phyloP scores from a whole-genome alignment of 164 flowering plant species.

The Aristolochia californica region DNA sequence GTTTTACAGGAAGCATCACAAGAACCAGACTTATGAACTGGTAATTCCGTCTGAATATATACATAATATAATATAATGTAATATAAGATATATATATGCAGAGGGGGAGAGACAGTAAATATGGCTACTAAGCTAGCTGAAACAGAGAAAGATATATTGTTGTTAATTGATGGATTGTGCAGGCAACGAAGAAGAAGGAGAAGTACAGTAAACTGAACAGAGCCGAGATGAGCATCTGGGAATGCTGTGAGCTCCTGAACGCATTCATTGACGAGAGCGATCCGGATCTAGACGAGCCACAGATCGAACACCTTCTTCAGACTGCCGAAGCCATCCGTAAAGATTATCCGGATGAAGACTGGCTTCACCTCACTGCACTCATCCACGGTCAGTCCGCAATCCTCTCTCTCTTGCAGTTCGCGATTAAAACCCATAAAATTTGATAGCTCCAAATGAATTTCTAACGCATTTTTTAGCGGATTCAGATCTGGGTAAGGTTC shows the following conservation, averaged over 20 bases:
- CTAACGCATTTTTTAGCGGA: background rate
- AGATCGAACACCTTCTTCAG: conserved; percentile 36
- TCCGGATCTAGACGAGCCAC: conserved; percentile 39
- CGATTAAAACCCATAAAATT: no score
- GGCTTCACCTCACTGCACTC: conserved; percentile 38
- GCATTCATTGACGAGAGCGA: conserved; percentile 33
- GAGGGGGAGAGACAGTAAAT: no score
- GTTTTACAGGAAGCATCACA: conserved; percentile 23
- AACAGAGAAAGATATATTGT: background rate
- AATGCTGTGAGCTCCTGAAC: conserved; percentile 34
- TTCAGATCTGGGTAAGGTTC: conserved; percentile 33
- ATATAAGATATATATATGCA: no score
- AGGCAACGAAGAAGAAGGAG: conserved; percentile 28
- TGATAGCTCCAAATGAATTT: no score
- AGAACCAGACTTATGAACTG: conserved; percentile 29
- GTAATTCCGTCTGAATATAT: no score
- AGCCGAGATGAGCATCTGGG: conserved; percentile 34
- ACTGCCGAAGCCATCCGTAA: conserved; percentile 32
- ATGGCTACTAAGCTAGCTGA: no score
- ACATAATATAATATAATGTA: no score
- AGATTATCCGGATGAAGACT: conserved; percentile 36
- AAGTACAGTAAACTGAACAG: conserved; percentile 26
- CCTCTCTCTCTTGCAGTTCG: no score
- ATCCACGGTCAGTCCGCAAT: conserved; percentile 24
- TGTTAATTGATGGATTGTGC: background rate